These are phyloP conservation scores for Chara braunii DNA, from an alignment of 139 green algal genomes.

Conservation along the genomic window DNA sequence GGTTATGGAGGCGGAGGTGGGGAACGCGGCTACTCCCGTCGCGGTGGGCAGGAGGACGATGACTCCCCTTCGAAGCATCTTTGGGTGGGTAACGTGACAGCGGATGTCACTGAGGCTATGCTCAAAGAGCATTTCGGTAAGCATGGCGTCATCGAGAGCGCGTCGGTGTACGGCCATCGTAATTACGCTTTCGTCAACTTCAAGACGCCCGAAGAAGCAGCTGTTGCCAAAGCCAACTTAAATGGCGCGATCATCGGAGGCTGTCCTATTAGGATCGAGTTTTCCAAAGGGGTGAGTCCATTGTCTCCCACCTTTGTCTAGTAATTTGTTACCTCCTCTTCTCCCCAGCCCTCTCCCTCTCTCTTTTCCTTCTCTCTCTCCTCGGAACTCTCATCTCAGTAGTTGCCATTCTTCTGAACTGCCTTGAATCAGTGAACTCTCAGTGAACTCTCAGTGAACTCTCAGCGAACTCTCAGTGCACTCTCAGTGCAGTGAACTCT, in stretches of 20 bases:
- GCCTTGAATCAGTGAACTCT: too few relatives aligned
- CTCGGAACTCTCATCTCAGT: too few relatives aligned
- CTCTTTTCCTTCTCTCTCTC: neutral
- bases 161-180: slow-evolving; percentile 3
- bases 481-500: too few relatives aligned
- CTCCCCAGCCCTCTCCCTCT: too few relatives aligned
- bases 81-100: slow-evolving; percentile 20
- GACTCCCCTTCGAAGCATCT: neutral
- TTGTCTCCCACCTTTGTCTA: neutral
- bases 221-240: slow-evolving; percentile 7
- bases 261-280: slow-evolving; percentile 19
- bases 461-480: too few relatives aligned
- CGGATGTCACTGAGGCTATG: neutral
- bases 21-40: too few relatives aligned
- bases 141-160: slow-evolving; percentile 13
- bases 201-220: slow-evolving; percentile 4
- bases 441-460: too few relatives aligned
- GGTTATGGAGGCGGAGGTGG: too few relatives aligned
- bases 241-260: slow-evolving; percentile 9
- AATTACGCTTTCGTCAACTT: slow-evolving; percentile 32
- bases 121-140: slow-evolving; percentile 9
- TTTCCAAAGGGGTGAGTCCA: slow-evolving; percentile 12
- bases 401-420: too few relatives aligned
- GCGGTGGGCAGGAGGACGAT: too few relatives aligned
- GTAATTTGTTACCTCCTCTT: too few relatives aligned